Evolutionary conservation across 225 moss, liverwort and hornwort genomes (phyloP), one percentile per base, ranked within the genome.

Genomic region (Polytrichum commune): DNA sequence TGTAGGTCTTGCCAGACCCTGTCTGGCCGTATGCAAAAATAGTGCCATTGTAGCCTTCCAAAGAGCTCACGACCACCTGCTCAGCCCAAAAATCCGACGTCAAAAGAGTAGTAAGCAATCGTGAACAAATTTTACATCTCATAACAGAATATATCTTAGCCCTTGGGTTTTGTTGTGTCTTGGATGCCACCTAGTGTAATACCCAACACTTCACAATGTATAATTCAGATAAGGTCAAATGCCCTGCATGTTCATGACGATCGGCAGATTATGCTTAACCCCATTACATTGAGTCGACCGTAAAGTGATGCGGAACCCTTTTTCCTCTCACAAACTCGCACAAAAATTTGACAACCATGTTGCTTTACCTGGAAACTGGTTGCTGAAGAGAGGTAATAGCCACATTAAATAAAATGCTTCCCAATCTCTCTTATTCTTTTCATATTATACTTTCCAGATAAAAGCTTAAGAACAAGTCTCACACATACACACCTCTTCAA

Each of bases 1-100:
- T 95, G 60, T 92, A 93, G 0, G 92, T 95, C 75, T 95, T 95
- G 35, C 95, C 91, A 18, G 91, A 95, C 18, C 93, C 82, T 19
- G 95, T 91, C 58, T 95, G 95, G 18, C 95, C 92, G 8, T 92
- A 95, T 0, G 95, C 95, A 71, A 95, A 95, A 18, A 95, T 81
- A 16, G 95, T 95, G 38, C 95, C 92, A 82, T 95, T 91, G 80
- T 90, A 95, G 18, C 93, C 92, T 18, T 95, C 95, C 75, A 95
- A 68, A 28, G 88, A 93, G 16, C 88, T 83, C 27, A 86, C 63
- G 53, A 92, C 90, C 71, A 95, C 93, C 93, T 93, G 88, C 54
- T 67, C 24, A 69, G 18, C 69, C 73, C 69, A 19, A 69, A 75
- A 72, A 84, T 54, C 2, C 62, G 26, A 16, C 18, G 58, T 58